A percentile compares a stretch with the other conserved stretches of the same genome.
phyloP scores from a whole-genome alignment of 192 early-diverging fungal species.

The Gigaspora rosea region DNA sequence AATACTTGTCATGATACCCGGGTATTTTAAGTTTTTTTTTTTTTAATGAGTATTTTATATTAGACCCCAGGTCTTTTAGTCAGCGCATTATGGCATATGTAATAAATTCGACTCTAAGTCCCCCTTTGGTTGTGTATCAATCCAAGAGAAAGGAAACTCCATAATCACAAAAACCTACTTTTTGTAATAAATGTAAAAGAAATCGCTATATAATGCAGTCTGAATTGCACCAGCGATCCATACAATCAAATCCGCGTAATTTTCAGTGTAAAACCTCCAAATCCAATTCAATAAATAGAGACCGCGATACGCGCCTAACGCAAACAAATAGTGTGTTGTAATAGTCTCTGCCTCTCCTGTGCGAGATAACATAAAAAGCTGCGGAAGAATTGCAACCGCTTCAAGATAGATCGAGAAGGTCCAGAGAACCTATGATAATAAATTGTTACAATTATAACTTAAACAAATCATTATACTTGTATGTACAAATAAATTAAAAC shows the following conservation, averaged over 20 bases:
- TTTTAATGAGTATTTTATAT: too few relatives aligned
- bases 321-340: slow-evolving; percentile 98
- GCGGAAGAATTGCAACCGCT: slow-evolving; percentile 95
- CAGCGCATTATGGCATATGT: background rate
- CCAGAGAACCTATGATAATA: slow-evolving; percentile 75
- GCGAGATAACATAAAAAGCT: slow-evolving; percentile 95
- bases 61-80: too few relatives aligned
- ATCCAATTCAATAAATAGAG: slow-evolving; percentile 85
- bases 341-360: slow-evolving; percentile 99
- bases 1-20: too few relatives aligned
- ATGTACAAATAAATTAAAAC: slow-evolving; percentile 6
- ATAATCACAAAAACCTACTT: slow-evolving; percentile 51
- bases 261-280: slow-evolving; percentile 79
- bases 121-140: too few relatives aligned
- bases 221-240: slow-evolving; percentile 92
- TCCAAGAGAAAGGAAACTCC: too few relatives aligned
- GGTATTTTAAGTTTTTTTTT: too few relatives aligned
- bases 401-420: slow-evolving; percentile 97
- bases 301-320: slow-evolving; percentile 74
- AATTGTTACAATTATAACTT: background rate
- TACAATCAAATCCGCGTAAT: slow-evolving; percentile 80
- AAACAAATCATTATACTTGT: background rate
- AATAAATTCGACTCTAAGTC: background rate
- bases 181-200: slow-evolving; percentile 94
- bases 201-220: slow-evolving; percentile 94